Evolutionary conservation across 2,329 filamentous ascomycete genomes (phyloP), one percentile per base, ranked within the genome.

Genomic region (Seiridium unicorne): DNA sequence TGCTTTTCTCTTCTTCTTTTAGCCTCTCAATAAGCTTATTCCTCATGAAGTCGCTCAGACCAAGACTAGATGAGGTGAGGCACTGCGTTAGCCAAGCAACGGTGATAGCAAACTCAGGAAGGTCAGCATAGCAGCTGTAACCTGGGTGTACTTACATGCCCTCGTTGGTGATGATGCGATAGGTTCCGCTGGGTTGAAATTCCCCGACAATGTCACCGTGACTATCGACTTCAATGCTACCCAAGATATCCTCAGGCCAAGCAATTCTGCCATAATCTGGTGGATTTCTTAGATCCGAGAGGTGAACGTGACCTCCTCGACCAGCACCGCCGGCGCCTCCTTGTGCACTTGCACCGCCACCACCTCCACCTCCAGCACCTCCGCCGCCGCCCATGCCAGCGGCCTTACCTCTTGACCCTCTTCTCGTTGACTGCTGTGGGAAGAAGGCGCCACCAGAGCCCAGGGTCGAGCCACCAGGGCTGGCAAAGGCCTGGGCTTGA

Each of bases 231-330:
- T 89, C 84, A 46, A 90, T 79, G 63, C 87, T 89, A 44, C 87
- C 88, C 58, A 90, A 76, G 44, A 90, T 90, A 67, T 90, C 87
- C 67, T 90, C 87, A 1, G 87, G 87, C 79, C 84, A 89, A 2
- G 87, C 86, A 69, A 90, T 89, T 57, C 88, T 75, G 13, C 87
- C 87, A 77, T 81, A 90, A 66, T 89, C 87, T 0, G 86, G 87
- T 2, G 86, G 85, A 56, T 88, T 88, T 57, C 88, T 76, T 57
- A 77, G 68, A 69, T 90, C 88, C 59, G 85, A 88, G 4, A 90
- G 76, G 72, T 90, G 88, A 18, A 90, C 80, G 74, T 84, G 84
- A 1, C 88, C 86, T 31, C 87, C 85, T 31, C 81, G 75, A 1
- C 85, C 85, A 1, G 75, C 84, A 8, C 85, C 84, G 1, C 85